Evolutionary conservation across 768 basidiomycete genomes (phyloP), one percentile per base, ranked within the genome.

Genomic region (Naganishia antarctica): DNA sequence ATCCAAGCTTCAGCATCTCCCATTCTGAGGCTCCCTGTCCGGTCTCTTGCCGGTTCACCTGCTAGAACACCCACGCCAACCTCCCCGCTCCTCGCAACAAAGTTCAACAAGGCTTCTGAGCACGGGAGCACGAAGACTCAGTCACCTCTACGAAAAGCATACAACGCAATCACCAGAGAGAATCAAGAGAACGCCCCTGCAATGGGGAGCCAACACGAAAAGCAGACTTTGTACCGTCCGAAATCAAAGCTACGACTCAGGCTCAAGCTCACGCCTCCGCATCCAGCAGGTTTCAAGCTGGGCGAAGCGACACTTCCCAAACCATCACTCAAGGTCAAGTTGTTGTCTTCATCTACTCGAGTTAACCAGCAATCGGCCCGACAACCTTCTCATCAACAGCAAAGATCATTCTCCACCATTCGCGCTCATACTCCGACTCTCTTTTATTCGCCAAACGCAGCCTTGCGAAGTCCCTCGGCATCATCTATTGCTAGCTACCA

Each of bases 201-300:
- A 65, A 40, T 7, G 21, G 12, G 34, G 8, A 6, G 32, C 2
- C 12, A 3, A n/a, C 28, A 34, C 21, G 29, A 57, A 23, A 63
- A 67, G 11, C 70, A 64, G 2, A 68, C 66, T 6, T 67, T 76
- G 4, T 45, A 63, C 49, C 73, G 73, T 31, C 69, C 71, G 37
- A 74, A 74, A 63, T 75, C 73, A 16, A 73, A 72, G 63, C 67
- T 76, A 13, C 67, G 75, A 9, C 70, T 76, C n/a, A 66, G 74
- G 37, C 59, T 76, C 0, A 74, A 74, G 45, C 63, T 76, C 11
- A 70, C 73, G 7, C 72, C 75, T 28, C 66, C 72, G 62, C 67
- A 70, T 51, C 69, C 71, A n/a, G 50, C 60, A n/a, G 63, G 62
- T 16, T 51, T 66, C 16, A 65, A 57, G 29, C 34, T 28, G 47